Evolutionary conservation across 1,284 basidiomycete genomes (phyloP).

Genomic region (Ustilago tritici): DNA sequence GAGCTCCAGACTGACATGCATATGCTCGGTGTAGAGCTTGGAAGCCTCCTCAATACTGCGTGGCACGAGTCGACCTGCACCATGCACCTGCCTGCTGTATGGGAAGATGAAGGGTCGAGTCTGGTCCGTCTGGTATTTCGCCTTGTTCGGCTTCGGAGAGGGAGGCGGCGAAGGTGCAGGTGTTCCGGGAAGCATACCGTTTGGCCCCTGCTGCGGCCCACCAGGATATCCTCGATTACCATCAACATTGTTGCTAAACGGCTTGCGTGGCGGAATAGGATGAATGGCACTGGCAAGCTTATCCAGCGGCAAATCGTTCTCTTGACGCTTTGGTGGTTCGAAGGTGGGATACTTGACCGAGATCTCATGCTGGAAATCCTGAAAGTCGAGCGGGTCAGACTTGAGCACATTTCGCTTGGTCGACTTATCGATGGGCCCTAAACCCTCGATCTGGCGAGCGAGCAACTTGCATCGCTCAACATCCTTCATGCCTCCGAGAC

Average conservation of each 20-base stretch:
- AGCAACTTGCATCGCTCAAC: conserved; percentile 84
- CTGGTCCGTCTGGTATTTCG: conserved; percentile 98
- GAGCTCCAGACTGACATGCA: conserved; percentile 88
- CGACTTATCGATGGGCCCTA: conserved; percentile 52
- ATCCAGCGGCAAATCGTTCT: conserved; percentile 69
- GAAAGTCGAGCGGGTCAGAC: conserved; percentile 63
- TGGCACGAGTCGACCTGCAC: conserved; percentile 77
- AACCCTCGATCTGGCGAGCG: conserved; percentile 80
- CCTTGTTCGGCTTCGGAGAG: conserved; percentile 90
- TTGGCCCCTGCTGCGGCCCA: conserved; percentile 73
- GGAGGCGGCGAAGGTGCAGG: conserved; percentile 91
- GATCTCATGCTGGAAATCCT: conserved; percentile 64
- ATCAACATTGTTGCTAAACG: conserved; percentile 76
- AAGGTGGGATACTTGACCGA: conserved; percentile 70
- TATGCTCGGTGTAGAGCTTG: conserved; percentile 86
- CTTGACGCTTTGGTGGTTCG: conserved; percentile 70
- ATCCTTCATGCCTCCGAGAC: conserved; percentile 91
- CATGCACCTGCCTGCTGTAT: conserved; percentile 75
- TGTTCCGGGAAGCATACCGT: conserved; percentile 56
- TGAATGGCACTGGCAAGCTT: conserved; percentile 60
- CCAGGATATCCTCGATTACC: conserved; percentile 84
- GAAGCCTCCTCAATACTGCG: conserved; percentile 96
- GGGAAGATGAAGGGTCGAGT: conserved; percentile 94
- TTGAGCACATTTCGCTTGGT: conserved; percentile 52
- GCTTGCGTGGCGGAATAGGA: conserved; percentile 59